Evolutionary conservation across 768 basidiomycete genomes (phyloP), one percentile per base, ranked within the genome.

Genomic region (Trametes cingulata): DNA sequence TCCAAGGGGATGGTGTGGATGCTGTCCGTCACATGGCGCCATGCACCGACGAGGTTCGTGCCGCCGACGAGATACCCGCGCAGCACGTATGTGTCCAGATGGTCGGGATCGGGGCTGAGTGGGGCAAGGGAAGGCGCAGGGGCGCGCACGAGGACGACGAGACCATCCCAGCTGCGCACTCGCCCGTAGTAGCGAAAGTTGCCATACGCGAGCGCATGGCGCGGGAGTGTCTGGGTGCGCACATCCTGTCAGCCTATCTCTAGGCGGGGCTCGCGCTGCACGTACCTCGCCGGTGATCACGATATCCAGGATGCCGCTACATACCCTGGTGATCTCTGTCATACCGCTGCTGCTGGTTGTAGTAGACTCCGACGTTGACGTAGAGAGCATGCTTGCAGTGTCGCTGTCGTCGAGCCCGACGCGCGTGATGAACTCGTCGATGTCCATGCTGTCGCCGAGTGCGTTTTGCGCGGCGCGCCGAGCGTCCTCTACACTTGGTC

Each of bases 21-120:
- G 56, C 68, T 76, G 56, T 67, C 70, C 40, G 78, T 81, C 62
- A 76, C 73, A 42, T 73, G 72, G 29, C 90, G 77, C 90, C 90
- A 91, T 56, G 85, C 85, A 4, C 90, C 90, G 14, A 89, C 87
- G 62, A 91, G 80, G 54, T 80, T 87, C 56, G 78, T 73, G 3
- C 81, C 82, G 0, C 83, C 88, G 10, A 86, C 79, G 52, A 92
- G 63, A 67, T 90, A 91, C 5, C 90, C 90, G 42, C 85, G 87
- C 63, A 90, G 85, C 40, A 91, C 77, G 14, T 61, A 64, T 22
- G 59, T 39, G 58, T 65, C 68, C 39, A 62, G 54, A 14, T 37
- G n/a, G 45, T 53, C 24, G 50, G 43, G 56, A 19, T 25, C 10
- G 35, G 47, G 60, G n/a, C 52, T 22, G 53, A 40, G 22, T n/a